Evolutionary conservation across 768 basidiomycete species (phyloP).

Genomic region (Coprinopsis sp.): DNA sequence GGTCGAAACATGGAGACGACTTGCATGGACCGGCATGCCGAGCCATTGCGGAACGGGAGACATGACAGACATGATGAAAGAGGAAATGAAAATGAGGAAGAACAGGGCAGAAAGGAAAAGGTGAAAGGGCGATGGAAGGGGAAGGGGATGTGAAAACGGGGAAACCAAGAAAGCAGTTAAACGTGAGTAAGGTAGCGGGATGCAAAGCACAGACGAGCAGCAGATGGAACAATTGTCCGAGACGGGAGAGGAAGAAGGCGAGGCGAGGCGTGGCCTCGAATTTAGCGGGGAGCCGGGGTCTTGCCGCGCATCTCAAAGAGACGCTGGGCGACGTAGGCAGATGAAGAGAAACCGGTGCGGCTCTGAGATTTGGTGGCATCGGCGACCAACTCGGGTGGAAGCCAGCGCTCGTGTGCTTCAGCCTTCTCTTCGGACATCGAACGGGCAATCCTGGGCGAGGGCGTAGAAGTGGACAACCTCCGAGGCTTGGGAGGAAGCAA

Average conservation of each 20-base stretch:
- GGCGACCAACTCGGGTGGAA: constrained; percentile 39
- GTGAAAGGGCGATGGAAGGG: constrained; percentile 12
- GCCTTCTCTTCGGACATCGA: constrained; percentile 66
- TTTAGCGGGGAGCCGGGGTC: background rate
- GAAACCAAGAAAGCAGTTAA: constrained; percentile 12
- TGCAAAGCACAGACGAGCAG: constrained; percentile 27
- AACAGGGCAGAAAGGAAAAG: constrained; percentile 11
- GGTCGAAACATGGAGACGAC: too few species aligned
- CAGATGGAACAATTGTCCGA: constrained; percentile 4
- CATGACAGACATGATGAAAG: too few species aligned
- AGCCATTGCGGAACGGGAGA: too few species aligned
- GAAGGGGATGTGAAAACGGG: constrained; percentile 16
- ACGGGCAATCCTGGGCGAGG: constrained; percentile 54
- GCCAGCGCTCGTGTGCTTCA: constrained; percentile 59
- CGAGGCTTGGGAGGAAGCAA: constrained; percentile 42
- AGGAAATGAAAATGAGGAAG: constrained; percentile 10
- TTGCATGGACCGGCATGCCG: too few species aligned
- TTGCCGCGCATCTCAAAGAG: constrained; percentile 6
- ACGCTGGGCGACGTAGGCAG: constrained; percentile 5
- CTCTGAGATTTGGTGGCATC: constrained; percentile 9
- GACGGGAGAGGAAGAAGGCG: background rate
- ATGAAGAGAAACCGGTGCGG: constrained; percentile 10
- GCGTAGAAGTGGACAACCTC: constrained; percentile 46
- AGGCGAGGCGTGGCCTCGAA: background rate
- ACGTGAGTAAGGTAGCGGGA: constrained; percentile 21